These are phyloP conservation scores for Leishmania martiniquensis DNA, from an alignment of 208 protist species.

Conservation along the genomic window DNA sequence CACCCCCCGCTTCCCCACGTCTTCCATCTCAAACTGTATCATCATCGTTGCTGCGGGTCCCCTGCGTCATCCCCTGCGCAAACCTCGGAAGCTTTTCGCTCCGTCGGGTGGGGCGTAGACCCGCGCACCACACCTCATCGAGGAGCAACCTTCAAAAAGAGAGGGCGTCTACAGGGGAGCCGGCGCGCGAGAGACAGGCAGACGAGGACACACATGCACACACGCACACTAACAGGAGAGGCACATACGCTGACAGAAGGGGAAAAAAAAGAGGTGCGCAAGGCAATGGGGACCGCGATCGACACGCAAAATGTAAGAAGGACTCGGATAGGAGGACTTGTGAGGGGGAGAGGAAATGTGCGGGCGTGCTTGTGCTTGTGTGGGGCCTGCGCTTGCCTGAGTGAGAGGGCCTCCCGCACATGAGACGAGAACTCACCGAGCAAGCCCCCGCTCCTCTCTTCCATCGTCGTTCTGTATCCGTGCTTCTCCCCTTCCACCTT, in stretches of 20 bases:
- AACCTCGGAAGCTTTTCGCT: not conserved
- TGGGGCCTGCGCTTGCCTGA: not conserved
- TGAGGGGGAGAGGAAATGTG: not conserved
- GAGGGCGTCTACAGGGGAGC: too few species aligned
- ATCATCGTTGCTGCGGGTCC: not conserved
- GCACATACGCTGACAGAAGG: not conserved
- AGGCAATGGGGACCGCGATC: not conserved
- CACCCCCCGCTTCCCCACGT: not conserved
- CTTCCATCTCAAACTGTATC: not conserved
- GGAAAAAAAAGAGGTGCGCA: not conserved
- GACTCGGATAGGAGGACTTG: not conserved
- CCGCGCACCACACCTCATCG: not conserved
- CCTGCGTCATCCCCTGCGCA: not conserved
- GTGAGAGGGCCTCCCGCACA: not conserved
- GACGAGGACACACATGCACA: not conserved
- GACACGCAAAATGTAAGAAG: not conserved
- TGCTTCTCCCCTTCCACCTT: not conserved
- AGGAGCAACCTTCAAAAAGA: not conserved
- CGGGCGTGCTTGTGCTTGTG: too few species aligned
- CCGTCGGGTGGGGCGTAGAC: not conserved
- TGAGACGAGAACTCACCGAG: not conserved
- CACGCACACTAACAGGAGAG: not conserved
- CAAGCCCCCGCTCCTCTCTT: not conserved
- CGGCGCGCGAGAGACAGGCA: not conserved
- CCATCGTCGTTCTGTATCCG: not conserved